A percentile compares a stretch with the other conserved stretches of the same genome.
phyloP scores from a whole-genome alignment of 495 filamentous ascomycete genomes.

The Neurospora tetrasperma region DNA sequence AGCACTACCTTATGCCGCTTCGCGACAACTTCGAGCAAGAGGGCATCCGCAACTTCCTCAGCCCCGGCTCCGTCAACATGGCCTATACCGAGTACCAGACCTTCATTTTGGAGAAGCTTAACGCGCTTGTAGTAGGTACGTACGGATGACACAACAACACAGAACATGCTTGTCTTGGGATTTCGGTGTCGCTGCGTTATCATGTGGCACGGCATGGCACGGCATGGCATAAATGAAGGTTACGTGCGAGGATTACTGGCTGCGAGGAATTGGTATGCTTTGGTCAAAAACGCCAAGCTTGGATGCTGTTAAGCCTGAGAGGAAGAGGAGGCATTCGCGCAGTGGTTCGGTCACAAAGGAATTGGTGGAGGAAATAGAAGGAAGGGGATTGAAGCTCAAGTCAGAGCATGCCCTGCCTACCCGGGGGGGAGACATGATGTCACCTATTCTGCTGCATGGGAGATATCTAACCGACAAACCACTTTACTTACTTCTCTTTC shows the following conservation, averaged over 20 bases:
- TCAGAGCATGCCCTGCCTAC: neutral
- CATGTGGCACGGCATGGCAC: neutral
- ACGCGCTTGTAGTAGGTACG: slow-evolving; percentile 62
- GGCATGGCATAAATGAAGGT: neutral
- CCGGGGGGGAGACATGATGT: neutral
- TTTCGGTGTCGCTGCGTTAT: neutral
- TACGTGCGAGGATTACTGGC: neutral
- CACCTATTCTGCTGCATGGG: neutral
- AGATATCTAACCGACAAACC: neutral
- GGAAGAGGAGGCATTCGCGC: neutral
- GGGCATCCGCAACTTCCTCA: slow-evolving; percentile 59
- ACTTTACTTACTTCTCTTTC: slow-evolving; percentile 1
- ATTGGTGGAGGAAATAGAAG: neutral
- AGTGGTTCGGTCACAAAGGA: neutral
- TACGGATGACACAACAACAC: neutral
- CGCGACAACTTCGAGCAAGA: slow-evolving; percentile 21
- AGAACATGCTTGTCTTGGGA: neutral
- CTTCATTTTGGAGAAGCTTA: slow-evolving; percentile 62
- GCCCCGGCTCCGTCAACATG: slow-evolving; percentile 53
- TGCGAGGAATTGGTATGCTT: neutral
- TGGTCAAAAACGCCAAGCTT: neutral
- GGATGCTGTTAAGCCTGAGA: neutral
- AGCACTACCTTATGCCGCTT: neutral
- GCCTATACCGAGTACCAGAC: slow-evolving; percentile 79
- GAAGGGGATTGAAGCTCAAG: neutral